These are phyloP conservation scores for Vanderwaltozyma verrucispora DNA, from an alignment of 805 yeast genomes.

Conservation along the genomic window DNA sequence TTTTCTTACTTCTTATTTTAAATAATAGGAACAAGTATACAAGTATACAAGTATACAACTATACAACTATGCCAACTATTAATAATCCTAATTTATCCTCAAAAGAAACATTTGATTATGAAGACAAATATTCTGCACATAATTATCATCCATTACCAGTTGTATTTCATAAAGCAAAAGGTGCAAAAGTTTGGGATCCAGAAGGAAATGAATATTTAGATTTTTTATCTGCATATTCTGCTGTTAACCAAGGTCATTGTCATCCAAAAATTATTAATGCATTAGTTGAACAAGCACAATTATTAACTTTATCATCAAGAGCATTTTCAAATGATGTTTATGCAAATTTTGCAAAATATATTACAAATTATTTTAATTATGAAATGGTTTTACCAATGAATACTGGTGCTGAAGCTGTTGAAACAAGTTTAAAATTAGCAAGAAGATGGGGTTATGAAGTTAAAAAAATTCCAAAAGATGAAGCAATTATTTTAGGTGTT, in stretches of 20 bases:
- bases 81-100: not conserved
- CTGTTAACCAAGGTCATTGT: conserved; percentile 97
- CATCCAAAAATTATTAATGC: conserved; percentile 88
- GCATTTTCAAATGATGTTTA: conserved; percentile 88
- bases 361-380: conserved; percentile 81
- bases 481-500: conserved; percentile 83
- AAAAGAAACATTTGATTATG: conserved; percentile 51
- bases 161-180: conserved; percentile 74
- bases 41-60: not conserved
- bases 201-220: conserved; percentile 92
- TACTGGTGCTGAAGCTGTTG: conserved; percentile 98
- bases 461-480: conserved; percentile 71
- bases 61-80: not conserved
- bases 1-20: too few species aligned
- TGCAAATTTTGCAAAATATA: conserved; percentile 76
- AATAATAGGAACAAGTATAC: too few species aligned
- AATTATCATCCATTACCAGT: conserved; percentile 96
- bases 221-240: conserved; percentile 89
- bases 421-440: conserved; percentile 86
- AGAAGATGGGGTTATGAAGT: conserved; percentile 94
- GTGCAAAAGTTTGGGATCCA: conserved; percentile 97
- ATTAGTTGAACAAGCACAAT: conserved; percentile 74
- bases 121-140: conserved; percentile 81
- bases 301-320: conserved; percentile 77
- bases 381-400: conserved; percentile 96